Conservation (phyloP, 108 stramenopile species). For the Fragilariopsis cylindrus region DNA sequence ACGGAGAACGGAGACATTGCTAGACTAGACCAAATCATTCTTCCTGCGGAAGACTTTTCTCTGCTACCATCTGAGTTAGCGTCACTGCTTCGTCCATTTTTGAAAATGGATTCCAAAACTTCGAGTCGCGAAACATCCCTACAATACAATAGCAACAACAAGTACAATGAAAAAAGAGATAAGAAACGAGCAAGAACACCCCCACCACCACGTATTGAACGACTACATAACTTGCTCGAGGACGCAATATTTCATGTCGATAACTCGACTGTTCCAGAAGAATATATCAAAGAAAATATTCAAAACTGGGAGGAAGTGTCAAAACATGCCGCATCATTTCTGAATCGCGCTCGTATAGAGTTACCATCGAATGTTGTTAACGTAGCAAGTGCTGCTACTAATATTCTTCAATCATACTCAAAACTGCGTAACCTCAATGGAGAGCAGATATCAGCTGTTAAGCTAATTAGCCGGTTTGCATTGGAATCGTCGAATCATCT, state of each 20-base stretch:
- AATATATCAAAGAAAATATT: neutral
- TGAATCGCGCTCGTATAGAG: neutral
- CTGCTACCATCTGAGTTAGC: neutral
- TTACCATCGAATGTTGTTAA: neutral
- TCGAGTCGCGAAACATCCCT: neutral
- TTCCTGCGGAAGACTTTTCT: conserved; percentile 12
- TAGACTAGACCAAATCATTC: conserved; percentile 5
- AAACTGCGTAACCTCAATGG: neutral
- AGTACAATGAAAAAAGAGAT: neutral
- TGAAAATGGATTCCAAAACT: neutral
- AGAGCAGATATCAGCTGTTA: conserved; percentile 5
- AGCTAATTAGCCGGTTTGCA: conserved; percentile 7
- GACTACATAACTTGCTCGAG: neutral
- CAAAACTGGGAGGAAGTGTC: neutral
- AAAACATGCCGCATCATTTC: neutral
- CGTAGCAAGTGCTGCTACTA: neutral
- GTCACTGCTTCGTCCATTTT: neutral
- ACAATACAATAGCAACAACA: neutral
- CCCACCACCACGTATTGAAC: neutral
- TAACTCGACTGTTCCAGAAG: neutral
- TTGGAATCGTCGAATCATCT: neutral
- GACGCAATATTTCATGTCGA: neutral
- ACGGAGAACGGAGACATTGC: neutral
- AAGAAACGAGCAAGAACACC: neutral
- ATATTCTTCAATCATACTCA: neutral